Evolutionary conservation across 1,284 basidiomycete species (phyloP).

Genomic region (Marasmius sp.): DNA sequence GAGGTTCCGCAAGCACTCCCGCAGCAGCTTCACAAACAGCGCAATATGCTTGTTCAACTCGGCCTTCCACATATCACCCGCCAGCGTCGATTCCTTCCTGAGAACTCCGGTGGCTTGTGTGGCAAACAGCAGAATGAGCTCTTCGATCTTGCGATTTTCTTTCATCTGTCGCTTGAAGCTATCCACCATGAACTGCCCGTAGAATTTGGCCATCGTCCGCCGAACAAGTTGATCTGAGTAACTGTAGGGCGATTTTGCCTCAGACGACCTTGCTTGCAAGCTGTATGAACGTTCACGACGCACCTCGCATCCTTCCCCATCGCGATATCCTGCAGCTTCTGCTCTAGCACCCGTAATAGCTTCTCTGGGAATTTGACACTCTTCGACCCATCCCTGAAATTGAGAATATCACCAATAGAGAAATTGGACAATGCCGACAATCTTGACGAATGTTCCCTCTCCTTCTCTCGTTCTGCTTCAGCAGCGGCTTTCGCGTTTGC

Average conservation of each 20-base stretch:
- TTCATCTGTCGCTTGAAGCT: constrained; percentile 88
- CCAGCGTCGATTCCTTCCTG: constrained; percentile 78
- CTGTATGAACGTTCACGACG: constrained; percentile 31
- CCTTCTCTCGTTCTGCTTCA: constrained; percentile 39
- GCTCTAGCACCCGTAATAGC: constrained; percentile 84
- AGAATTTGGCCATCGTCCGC: constrained; percentile 88
- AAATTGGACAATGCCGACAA: constrained; percentile 75
- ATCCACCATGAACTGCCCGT: constrained; percentile 84
- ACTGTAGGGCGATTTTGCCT: constrained; percentile 36
- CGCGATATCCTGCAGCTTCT: constrained; percentile 84
- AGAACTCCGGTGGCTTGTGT: constrained; percentile 84
- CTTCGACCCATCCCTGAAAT: constrained; percentile 72
- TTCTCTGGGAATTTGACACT: constrained; percentile 92
- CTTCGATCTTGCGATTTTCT: constrained; percentile 96
- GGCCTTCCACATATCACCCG: constrained; percentile 86
- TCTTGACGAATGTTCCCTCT: constrained; percentile 63
- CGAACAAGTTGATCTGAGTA: constrained; percentile 87
- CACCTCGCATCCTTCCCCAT: constrained; percentile 88
- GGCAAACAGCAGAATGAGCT: constrained; percentile 94
- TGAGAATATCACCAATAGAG: constrained; percentile 82
- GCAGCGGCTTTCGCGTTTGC: constrained; percentile 30
- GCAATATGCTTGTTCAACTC: constrained; percentile 92
- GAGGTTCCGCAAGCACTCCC: constrained; percentile 73
- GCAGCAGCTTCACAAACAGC: constrained; percentile 82
- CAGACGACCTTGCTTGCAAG: background rate